Evolutionary conservation across 805 yeast genomes (phyloP), one percentile per base, ranked within the genome.

Genomic region (Wickerhamomyces sydowiorum): DNA sequence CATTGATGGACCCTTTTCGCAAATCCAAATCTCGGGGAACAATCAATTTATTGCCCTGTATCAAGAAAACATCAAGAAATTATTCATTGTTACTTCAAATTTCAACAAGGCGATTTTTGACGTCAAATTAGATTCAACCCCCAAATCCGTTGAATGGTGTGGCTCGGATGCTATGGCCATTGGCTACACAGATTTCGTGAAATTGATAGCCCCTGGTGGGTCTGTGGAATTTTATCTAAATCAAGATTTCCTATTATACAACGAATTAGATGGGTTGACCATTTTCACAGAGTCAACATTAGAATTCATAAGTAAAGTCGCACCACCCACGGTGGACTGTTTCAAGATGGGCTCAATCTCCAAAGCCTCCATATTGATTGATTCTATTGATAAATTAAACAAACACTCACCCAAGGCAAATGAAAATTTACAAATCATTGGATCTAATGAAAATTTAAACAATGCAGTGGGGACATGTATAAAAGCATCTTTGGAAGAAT

Each of bases 301-400:
- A 14, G 82, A 82, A 46, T 76, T 85, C 41, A 57, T 89, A 9
- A 66, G 81, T 7, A 72, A 81, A 47, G 95, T 93, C 0, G 70
- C 77, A 0, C 65, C 66, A 2, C 59, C 67, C 0, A 76, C 85
- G 0, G 70, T 73, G 3, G 78, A 80, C 30, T 72, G 86, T 7
- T 88, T 88, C 60, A 77, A 76, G 53, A 77, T 90, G 37, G 99
- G 98, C 0, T 87, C 96, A 0, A 74, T 86, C 0, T 74, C 86
- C 27, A 85, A 96, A 1, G 73, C 93, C 25, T 87, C 96, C 2
- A 82, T 91, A 20, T 64, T 93, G 27, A 64, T 87, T 8, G 96
- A 90, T 61, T 84, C 96, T 8, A 72, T 80, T 30, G 82, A 80
- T 32, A 72, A 84, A 44, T 64, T 88, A 8, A 75, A 78, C 13